Percentiles rank a stretch among this genome's conserved stretches.
phyloP scores from a whole-genome alignment of 345 rosid species.

The Hypericum perforatum region DNA sequence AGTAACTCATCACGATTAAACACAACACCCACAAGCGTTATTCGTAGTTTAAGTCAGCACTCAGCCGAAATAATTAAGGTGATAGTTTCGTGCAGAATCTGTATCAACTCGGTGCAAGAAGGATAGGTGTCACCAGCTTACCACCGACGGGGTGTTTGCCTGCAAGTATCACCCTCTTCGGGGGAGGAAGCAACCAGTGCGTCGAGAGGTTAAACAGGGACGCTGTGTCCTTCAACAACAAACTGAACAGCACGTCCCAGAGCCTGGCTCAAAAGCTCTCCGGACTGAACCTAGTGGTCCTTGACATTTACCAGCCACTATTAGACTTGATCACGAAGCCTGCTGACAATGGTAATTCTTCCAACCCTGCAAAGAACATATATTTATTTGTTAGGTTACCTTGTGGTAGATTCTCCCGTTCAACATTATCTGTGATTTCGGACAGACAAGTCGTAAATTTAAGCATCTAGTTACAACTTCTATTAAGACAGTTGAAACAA shows the following conservation, averaged over 20 bases:
- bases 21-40: too few relatives aligned
- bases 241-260: constrained; percentile 60
- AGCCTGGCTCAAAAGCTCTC: constrained; percentile 38
- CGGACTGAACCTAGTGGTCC: constrained; percentile 73
- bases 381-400: background rate
- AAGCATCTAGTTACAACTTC: too few relatives aligned
- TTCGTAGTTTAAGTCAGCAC: background rate
- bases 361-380: background rate
- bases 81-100: constrained; percentile 44
- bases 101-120: constrained; percentile 63
- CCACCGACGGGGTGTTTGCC: constrained; percentile 90
- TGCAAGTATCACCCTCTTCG: constrained; percentile 75
- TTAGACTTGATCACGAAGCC: constrained; percentile 60
- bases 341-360: constrained; percentile 42
- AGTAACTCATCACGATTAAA: too few relatives aligned
- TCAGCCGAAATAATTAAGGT: constrained; percentile 7
- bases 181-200: constrained; percentile 61
- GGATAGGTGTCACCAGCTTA: constrained; percentile 65
- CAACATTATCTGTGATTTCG: too few relatives aligned
- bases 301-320: constrained; percentile 69
- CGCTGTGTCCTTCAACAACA: constrained; percentile 58
- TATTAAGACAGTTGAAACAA: too few relatives aligned
- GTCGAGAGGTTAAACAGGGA: constrained; percentile 61
- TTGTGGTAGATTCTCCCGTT: too few relatives aligned
- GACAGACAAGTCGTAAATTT: too few relatives aligned